Evolutionary conservation across 805 yeast species (phyloP), one percentile per base, ranked within the genome.

Genomic region (Metahyphopichia silvanorum): DNA sequence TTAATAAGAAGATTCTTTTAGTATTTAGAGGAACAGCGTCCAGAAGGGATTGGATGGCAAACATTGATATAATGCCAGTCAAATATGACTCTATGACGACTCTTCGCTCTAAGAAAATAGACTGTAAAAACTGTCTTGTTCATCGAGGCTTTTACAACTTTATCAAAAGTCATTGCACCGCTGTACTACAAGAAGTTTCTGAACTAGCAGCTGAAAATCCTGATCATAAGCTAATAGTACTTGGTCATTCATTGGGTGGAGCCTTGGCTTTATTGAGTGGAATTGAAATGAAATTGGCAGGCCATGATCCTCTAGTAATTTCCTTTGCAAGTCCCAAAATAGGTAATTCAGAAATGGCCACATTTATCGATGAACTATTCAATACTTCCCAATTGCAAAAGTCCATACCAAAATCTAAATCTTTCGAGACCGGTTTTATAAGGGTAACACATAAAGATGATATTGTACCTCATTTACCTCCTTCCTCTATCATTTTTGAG

Each of bases 201-300:
- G 39, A 44, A 2, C 44, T 69, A 13, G 50, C 59, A 14, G 37
- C 52, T 8, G 46, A 60, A 13, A 56, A 69, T 45, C 74, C 77
- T 0, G 69, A 65, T 16, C 81, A 77, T 49, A 50, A 63, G 14
- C 37, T 82, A 4, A 65, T 73, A 2, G 66, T 81, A 2, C 62
- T 79, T 1, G 94, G 94, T 0, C 95, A 86, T 55, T 85, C 93
- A 0, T 55, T 85, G 25, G 89, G 88, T 3, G 94, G 81, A 5
- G 88, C 89, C 0, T 53, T 82, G 32, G 81, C 88, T 2, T 56
- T 68, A 4, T 55, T 85, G 21, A 69, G 76, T 6, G 91, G 83
- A 0, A 63, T 77, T 15, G 93, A 84, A 45, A 63, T 80, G 29
- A 57, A 69, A 34, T 46, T 76, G 13, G 41, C 73, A 48, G 86